Percentiles rank a stretch among this genome's conserved stretches.
Conservation (phyloP, 345 rosid genomes). For the Brassica incana region DNA sequence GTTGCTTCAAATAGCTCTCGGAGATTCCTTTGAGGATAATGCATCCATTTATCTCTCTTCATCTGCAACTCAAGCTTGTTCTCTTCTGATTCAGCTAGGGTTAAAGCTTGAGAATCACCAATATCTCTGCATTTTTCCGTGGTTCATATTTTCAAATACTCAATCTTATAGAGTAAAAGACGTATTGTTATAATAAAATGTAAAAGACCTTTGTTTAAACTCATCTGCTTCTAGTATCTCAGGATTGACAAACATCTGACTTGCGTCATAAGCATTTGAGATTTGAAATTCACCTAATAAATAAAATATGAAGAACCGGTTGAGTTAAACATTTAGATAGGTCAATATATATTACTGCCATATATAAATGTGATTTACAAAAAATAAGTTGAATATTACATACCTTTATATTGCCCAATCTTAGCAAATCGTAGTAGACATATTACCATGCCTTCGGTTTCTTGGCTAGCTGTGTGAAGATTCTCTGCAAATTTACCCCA, state of each 20-base stretch:
- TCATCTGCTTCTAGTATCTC: background rate
- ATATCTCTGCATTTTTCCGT: background rate
- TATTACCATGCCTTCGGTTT: background rate
- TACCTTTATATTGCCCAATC: background rate
- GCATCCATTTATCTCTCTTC: background rate
- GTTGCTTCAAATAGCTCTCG: no score
- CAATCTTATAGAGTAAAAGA: no score
- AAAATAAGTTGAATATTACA: no score
- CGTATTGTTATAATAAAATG: no score
- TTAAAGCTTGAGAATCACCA: background rate
- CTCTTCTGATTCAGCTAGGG: background rate
- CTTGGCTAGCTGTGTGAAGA: background rate
- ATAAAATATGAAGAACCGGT: no score
- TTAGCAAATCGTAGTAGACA: background rate
- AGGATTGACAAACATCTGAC: background rate
- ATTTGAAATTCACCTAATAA: background rate
- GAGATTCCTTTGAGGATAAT: no score
- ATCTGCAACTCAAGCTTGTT: background rate
- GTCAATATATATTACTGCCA: no score
- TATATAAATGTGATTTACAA: no score
- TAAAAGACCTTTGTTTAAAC: background rate
- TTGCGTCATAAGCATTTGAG: background rate
- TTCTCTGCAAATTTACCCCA: background rate
- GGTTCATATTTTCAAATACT: background rate
- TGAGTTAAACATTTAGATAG: no score